These are phyloP conservation scores for Pterocarpus santalinus DNA, from an alignment of 306 rosid genomes.

Conservation along the genomic window DNA sequence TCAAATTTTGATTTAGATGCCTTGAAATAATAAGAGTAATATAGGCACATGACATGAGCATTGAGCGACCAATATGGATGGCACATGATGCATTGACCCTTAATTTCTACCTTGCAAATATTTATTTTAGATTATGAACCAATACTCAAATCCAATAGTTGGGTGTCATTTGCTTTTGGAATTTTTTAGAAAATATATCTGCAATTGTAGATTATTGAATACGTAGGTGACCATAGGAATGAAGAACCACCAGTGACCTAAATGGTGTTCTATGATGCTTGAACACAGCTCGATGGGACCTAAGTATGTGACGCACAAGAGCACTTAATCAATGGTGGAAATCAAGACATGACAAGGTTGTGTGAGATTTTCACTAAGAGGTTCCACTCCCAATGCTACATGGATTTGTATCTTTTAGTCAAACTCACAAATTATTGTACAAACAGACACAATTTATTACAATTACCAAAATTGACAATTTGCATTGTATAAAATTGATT, in stretches of 20 bases:
- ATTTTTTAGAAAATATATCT: conserved; percentile 14
- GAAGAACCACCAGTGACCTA: conserved; percentile 26
- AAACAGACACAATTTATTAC: too few species aligned
- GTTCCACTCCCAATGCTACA: too few species aligned
- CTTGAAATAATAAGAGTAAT: not conserved
- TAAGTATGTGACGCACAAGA: too few species aligned
- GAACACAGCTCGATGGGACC: not conserved
- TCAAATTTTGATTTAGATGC: not conserved
- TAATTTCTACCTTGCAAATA: conserved; percentile 14
- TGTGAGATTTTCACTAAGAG: too few species aligned
- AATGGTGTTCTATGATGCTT: not conserved
- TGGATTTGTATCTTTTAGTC: not conserved
- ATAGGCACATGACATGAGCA: conserved; percentile 30
- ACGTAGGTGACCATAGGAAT: not conserved
- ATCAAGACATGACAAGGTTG: too few species aligned
- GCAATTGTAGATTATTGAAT: conserved; percentile 11
- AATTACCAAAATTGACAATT: too few species aligned
- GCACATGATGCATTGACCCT: conserved; percentile 29
- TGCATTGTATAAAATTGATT: too few species aligned
- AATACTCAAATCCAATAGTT: not conserved
- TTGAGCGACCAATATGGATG: not conserved
- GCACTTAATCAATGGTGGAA: too few species aligned
- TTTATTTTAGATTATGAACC: conserved; percentile 31
- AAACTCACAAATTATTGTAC: not conserved
- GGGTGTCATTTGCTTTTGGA: too few species aligned